phyloP scores from a whole-genome alignment of 345 rosid species.

The Syzygium oleosum region DNA sequence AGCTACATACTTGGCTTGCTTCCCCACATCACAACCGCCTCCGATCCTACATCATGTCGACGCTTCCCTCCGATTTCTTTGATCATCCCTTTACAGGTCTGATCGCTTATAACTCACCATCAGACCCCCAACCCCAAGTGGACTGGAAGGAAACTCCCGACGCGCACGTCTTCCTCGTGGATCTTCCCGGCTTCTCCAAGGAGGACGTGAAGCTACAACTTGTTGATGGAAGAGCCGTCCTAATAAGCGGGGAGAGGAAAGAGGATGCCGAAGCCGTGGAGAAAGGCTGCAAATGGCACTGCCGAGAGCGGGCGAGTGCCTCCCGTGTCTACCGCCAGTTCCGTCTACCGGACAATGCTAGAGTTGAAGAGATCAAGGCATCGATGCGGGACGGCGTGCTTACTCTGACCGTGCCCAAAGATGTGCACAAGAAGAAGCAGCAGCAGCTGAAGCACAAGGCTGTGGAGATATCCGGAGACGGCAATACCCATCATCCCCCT shows the following conservation, averaged over 20 bases:
- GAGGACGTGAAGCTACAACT: conserved; percentile 33
- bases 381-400: conserved; percentile 31
- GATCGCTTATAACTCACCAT: background rate
- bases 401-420: conserved; percentile 20
- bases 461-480: conserved; percentile 12
- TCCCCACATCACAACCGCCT: background rate
- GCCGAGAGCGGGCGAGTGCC: conserved; percentile 17
- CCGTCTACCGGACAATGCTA: conserved; percentile 21
- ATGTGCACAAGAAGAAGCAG: background rate
- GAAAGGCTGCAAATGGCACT: conserved; percentile 24
- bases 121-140: conserved; percentile 5
- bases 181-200: conserved; percentile 30
- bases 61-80: background rate
- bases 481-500: conserved; percentile 5
- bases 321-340: conserved; percentile 16
- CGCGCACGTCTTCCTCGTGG: conserved; percentile 23
- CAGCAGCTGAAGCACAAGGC: conserved; percentile 1
- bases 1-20: background rate
- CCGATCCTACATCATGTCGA: background rate
- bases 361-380: conserved; percentile 26
- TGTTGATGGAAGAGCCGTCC: conserved; percentile 6
- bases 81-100: background rate
- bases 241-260: conserved; percentile 10
- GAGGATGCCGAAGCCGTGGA: conserved; percentile 3
- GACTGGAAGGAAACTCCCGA: conserved; percentile 36